phyloP scores from a whole-genome alignment of 768 basidiomycete species.

The Hypsizygus marmoreus region DNA sequence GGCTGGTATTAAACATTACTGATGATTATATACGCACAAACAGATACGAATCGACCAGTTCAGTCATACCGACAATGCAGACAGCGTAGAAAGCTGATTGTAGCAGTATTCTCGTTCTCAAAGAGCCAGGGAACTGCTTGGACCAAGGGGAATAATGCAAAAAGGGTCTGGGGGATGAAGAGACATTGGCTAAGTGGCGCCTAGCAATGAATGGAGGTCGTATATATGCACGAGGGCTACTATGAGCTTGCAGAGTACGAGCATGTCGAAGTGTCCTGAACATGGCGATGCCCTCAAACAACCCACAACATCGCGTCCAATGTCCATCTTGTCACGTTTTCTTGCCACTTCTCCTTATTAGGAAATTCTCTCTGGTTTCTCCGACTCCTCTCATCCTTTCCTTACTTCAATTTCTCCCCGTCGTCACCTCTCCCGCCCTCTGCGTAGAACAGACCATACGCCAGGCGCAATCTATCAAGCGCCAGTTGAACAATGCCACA shows the following conservation, averaged over 20 bases:
- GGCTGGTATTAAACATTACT: not conserved
- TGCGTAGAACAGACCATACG: not conserved
- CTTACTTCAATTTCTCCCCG: not conserved
- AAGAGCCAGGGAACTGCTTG: conserved; percentile 34
- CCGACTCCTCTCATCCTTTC: not conserved
- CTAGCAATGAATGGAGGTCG: too few relatives aligned
- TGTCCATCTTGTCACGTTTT: too few relatives aligned
- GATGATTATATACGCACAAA: conserved; percentile 23
- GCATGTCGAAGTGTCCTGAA: too few relatives aligned
- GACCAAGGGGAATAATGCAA: conserved; percentile 45
- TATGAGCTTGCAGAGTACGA: too few relatives aligned
- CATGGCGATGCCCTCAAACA: too few relatives aligned
- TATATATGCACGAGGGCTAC: too few relatives aligned
- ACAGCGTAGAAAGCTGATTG: conserved; percentile 40
- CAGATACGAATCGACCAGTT: conserved; percentile 26
- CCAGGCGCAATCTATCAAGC: not conserved
- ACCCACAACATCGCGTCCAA: too few relatives aligned
- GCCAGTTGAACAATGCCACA: conserved; percentile 11
- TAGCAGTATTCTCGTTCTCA: conserved; percentile 30
- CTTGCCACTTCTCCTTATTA: conserved; percentile 13
- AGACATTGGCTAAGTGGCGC: too few relatives aligned
- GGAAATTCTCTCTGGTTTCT: conserved; percentile 5
- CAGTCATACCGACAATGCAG: conserved; percentile 31
- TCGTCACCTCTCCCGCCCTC: not conserved
- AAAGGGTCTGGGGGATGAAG: not conserved